Conservation (phyloP, 371 early-diverging fungal genomes). For the Saksenaea vasiformis region DNA sequence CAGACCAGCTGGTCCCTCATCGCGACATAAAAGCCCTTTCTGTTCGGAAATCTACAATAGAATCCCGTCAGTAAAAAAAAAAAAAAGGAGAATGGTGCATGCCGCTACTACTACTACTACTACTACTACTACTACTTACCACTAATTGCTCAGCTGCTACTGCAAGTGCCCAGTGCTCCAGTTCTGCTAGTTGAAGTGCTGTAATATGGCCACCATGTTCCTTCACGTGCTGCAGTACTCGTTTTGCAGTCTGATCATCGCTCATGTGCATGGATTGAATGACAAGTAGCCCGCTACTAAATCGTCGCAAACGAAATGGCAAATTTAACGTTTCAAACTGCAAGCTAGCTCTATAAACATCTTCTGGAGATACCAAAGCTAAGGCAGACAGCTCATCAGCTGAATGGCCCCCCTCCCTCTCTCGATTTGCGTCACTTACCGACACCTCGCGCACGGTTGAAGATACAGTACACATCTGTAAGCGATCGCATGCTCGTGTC, state of each 20-base stretch:
- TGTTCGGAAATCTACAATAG: constrained; percentile 72
- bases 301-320: constrained; percentile 73
- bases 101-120: too few species aligned
- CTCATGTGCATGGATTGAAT: constrained; percentile 72
- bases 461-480: constrained; percentile 90
- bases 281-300: constrained; percentile 77
- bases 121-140: constrained; percentile 44
- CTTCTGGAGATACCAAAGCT: constrained; percentile 87
- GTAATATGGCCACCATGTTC: constrained; percentile 56
- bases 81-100: too few species aligned
- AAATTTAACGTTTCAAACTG: constrained; percentile 67
- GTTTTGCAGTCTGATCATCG: constrained; percentile 68
- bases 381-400: background rate
- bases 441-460: constrained; percentile 89
- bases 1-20: constrained; percentile 82
- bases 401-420: background rate
- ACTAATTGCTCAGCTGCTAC: constrained; percentile 77
- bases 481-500: constrained; percentile 77
- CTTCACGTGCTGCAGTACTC: constrained; percentile 60
- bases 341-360: constrained; percentile 74
- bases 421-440: constrained; percentile 45
- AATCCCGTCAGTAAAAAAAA: background rate
- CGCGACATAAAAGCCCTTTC: constrained; percentile 80
- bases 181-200: constrained; percentile 69
- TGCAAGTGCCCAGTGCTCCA: constrained; percentile 65